Conservation (phyloP, 257 asterid species). For the Solanum pinnatisectum region DNA sequence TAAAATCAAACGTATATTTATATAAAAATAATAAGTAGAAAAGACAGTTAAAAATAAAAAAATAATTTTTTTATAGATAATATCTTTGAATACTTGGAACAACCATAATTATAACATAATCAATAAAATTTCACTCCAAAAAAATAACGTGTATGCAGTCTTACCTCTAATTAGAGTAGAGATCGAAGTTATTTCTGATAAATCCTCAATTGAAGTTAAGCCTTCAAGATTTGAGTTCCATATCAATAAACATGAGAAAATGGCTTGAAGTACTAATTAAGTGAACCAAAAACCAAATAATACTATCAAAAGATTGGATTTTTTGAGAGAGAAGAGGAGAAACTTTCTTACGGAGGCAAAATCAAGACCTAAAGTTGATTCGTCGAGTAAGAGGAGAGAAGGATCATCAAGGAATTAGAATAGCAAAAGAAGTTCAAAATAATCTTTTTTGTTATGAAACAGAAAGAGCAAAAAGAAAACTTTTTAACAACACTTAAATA, state of each 20-base stretch:
- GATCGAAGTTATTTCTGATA: background rate
- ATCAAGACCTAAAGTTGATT: background rate
- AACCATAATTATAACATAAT: background rate
- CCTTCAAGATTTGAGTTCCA: background rate
- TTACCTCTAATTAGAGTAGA: background rate
- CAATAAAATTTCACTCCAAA: background rate
- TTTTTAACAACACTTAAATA: background rate
- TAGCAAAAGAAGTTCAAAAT: background rate
- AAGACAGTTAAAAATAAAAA: background rate
- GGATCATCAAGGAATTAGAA: no score
- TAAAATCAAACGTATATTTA: background rate
- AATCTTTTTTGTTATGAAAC: background rate
- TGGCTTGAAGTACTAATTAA: background rate
- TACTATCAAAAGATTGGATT: background rate
- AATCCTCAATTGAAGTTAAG: background rate
- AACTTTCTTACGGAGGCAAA: background rate
- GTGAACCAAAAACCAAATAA: background rate
- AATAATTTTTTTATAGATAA: background rate
- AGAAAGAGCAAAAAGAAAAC: background rate
- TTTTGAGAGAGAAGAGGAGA: background rate
- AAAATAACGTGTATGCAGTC: accelerated
- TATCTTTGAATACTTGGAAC: background rate
- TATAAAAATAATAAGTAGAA: background rate
- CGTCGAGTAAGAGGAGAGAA: background rate
- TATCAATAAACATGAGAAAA: background rate